These are phyloP conservation scores for Ustilago curta DNA, from an alignment of 1,284 basidiomycete species.

Conservation along the genomic window DNA sequence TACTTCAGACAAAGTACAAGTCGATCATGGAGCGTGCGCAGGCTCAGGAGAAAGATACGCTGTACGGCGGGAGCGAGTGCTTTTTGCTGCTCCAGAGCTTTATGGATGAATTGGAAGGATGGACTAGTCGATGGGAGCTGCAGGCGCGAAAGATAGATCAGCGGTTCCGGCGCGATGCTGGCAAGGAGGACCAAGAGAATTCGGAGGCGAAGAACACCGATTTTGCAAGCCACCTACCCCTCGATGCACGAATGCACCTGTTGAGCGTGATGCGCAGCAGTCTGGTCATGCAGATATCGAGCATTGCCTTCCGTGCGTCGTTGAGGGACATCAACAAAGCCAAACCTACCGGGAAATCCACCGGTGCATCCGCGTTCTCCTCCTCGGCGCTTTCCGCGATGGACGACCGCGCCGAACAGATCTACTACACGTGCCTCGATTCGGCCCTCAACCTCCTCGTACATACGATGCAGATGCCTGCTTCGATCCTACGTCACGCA, in stretches of 20 bases:
- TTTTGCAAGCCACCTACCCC: slow-evolving; percentile 21
- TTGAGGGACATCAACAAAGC: slow-evolving; percentile 50
- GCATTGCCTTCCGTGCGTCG: slow-evolving; percentile 47
- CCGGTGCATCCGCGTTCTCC: slow-evolving; percentile 21
- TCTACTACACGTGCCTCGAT: slow-evolving; percentile 52
- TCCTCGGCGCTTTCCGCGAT: slow-evolving; percentile 34
- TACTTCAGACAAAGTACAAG: slow-evolving; percentile 55
- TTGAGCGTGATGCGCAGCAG: slow-evolving; percentile 47
- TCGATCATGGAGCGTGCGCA: slow-evolving; percentile 49
- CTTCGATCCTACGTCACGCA: slow-evolving; percentile 40
- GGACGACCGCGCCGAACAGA: slow-evolving; percentile 49
- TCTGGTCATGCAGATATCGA: slow-evolving; percentile 51
- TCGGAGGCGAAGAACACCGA: slow-evolving; percentile 2
- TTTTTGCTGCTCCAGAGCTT: slow-evolving; percentile 47
- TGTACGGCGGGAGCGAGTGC: slow-evolving; percentile 45
- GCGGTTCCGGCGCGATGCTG: slow-evolving; percentile 24
- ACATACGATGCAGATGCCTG: slow-evolving; percentile 39
- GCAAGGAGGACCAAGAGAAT: neutral
- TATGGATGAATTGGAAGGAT: slow-evolving; percentile 47
- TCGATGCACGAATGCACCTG: slow-evolving; percentile 35
- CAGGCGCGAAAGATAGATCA: slow-evolving; percentile 45
- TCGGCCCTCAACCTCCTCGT: slow-evolving; percentile 44
- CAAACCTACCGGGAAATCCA: slow-evolving; percentile 30
- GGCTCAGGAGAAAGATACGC: slow-evolving; percentile 42
- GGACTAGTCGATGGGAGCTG: slow-evolving; percentile 44